Conservation (phyloP, 2,329 filamentous ascomycete genomes). For the Podosphaera fusca region DNA sequence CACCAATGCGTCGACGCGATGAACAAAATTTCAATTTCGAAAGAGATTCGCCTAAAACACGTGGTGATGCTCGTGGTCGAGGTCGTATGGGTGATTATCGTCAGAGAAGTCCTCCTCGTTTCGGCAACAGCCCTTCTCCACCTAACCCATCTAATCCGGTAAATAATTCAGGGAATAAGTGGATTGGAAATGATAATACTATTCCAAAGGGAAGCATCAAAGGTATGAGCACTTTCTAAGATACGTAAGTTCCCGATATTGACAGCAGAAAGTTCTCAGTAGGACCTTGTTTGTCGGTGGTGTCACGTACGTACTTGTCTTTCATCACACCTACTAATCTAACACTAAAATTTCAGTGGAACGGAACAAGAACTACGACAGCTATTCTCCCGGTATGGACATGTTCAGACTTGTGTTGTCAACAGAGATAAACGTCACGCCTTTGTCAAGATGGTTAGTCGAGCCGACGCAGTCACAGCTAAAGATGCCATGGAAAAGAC, state of each 20-base stretch:
- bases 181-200: slow-evolving; percentile 54
- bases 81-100: slow-evolving; percentile 49
- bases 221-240: slow-evolving; percentile 19
- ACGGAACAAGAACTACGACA: slow-evolving; percentile 61
- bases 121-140: slow-evolving; percentile 39
- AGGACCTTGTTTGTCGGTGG: slow-evolving; percentile 92
- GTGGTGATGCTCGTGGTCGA: slow-evolving; percentile 29
- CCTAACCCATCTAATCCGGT: slow-evolving; percentile 15
- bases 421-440: slow-evolving; percentile 96
- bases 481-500: slow-evolving; percentile 73
- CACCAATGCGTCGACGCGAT: slow-evolving; percentile 22
- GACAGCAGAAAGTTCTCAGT: slow-evolving; percentile 42
- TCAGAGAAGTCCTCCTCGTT: slow-evolving; percentile 62
- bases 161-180: slow-evolving; percentile 35
- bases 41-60: slow-evolving; percentile 39
- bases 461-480: slow-evolving; percentile 60
- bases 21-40: slow-evolving; percentile 48
- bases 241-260: slow-evolving; percentile 2
- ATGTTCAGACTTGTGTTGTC: slow-evolving; percentile 92
- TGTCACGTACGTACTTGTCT: slow-evolving; percentile 43
- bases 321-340: slow-evolving; percentile 1
- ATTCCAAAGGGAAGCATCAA: slow-evolving; percentile 64
- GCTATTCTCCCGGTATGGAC: slow-evolving; percentile 62
- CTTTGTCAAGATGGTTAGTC: slow-evolving; percentile 95
- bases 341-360: slow-evolving; percentile 25